phyloP scores from a whole-genome alignment of 495 filamentous ascomycete species.

The Aspergillus steynii region DNA sequence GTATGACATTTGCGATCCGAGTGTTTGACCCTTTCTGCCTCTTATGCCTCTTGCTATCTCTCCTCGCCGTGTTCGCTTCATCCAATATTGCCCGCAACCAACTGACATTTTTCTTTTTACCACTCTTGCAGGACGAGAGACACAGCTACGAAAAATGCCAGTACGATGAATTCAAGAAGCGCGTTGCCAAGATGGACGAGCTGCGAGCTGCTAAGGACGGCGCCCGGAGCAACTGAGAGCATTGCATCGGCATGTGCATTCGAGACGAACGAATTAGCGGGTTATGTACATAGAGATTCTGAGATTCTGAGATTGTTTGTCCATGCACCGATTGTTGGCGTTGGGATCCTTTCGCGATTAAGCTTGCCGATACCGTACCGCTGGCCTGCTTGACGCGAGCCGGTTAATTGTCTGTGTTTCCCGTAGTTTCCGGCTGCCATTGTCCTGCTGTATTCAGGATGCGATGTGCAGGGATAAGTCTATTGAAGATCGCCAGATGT shows the following conservation, averaged over 20 bases:
- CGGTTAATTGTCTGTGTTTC: background rate
- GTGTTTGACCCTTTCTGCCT: background rate
- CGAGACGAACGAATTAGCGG: conserved; percentile 28
- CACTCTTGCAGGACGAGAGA: conserved; percentile 70
- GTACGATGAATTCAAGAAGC: conserved; percentile 97
- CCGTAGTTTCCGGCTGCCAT: background rate
- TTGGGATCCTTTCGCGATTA: conserved; percentile 29
- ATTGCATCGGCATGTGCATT: conserved; percentile 20
- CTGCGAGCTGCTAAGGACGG: conserved; percentile 83
- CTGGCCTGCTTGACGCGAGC: conserved; percentile 1
- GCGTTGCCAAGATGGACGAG: conserved; percentile 98
- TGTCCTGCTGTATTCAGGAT: background rate
- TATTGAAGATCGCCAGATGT: background rate
- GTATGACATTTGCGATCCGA: conserved; percentile 51
- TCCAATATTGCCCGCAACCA: background rate
- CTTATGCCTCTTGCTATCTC: conserved; percentile 2
- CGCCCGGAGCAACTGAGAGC: conserved; percentile 78
- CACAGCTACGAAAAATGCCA: conserved; percentile 99
- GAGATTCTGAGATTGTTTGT: conserved; percentile 40
- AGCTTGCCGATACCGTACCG: conserved; percentile 17
- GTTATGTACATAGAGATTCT: conserved; percentile 51
- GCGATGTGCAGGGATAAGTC: background rate
- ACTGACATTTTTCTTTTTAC: conserved; percentile 11
- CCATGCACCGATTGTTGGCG: conserved; percentile 41
- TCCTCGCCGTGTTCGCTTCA: background rate